Evolutionary conservation across 345 rosid species (phyloP).

Genomic region (Salix purpurea): DNA sequence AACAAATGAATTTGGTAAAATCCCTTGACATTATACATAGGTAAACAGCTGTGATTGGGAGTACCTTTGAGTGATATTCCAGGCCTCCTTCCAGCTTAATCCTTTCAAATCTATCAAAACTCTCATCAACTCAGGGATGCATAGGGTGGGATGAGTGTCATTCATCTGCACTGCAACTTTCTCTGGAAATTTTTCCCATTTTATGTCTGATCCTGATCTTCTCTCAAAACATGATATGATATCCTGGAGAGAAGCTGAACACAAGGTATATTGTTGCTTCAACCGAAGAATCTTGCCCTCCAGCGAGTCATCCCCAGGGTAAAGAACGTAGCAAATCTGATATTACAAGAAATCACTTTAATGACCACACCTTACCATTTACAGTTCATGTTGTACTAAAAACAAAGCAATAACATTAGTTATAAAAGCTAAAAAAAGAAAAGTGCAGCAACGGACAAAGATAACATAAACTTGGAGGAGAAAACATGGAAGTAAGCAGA

Average conservation of each 20-base stretch:
- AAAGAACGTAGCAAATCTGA: slow-evolving; percentile 68
- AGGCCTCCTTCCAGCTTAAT: slow-evolving; percentile 49
- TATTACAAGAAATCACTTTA: slow-evolving; percentile 2
- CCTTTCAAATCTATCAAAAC: slow-evolving; percentile 44
- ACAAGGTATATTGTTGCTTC: slow-evolving; percentile 79
- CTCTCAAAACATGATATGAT: slow-evolving; percentile 66
- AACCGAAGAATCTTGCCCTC: slow-evolving; percentile 77
- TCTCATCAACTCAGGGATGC: slow-evolving; percentile 48
- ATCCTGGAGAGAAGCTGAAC: slow-evolving; percentile 84
- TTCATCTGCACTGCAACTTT: slow-evolving; percentile 68
- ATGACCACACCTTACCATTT: background rate
- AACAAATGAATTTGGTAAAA: background rate
- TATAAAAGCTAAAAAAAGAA: background rate
- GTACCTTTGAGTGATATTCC: slow-evolving; percentile 46
- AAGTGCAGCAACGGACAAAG: background rate
- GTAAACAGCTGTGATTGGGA: slow-evolving; percentile 43
- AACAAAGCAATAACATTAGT: background rate
- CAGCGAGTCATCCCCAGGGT: slow-evolving; percentile 75
- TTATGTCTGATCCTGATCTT: slow-evolving; percentile 52
- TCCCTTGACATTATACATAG: background rate
- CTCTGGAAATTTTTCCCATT: slow-evolving; percentile 72
- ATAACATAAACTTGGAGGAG: background rate
- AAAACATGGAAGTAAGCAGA: background rate
- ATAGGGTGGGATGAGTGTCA: slow-evolving; percentile 52
- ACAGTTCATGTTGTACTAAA: background rate